Conservation (phyloP, 2,329 filamentous ascomycete genomes). For the Cytospora leucostoma region DNA sequence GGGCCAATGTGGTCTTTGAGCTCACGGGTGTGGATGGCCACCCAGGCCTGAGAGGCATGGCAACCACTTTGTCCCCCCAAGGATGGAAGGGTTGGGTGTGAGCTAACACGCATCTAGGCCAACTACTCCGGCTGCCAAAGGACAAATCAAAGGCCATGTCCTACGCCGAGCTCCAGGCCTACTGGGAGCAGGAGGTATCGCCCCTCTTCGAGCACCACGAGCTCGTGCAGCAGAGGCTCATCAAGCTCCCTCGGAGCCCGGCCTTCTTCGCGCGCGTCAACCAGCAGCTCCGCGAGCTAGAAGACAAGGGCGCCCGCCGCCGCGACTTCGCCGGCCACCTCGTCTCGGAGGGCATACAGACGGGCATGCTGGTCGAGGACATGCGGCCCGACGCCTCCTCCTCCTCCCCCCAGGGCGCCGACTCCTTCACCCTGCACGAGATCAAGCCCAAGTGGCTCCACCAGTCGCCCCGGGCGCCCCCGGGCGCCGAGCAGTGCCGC, state of each 20-base stretch:
- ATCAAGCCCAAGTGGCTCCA: constrained; percentile 86
- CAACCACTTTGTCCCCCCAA: not conserved
- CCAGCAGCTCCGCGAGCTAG: constrained; percentile 50
- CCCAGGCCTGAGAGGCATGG: constrained; percentile 19
- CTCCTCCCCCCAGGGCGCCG: not conserved
- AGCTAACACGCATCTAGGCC: constrained; percentile 39
- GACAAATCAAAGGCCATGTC: constrained; percentile 50
- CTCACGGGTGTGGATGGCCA: constrained; percentile 38
- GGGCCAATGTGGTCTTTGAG: constrained; percentile 75
- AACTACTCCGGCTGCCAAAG: constrained; percentile 64
- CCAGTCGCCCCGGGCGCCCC: constrained; percentile 73
- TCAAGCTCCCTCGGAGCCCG: constrained; percentile 45
- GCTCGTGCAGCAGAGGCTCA: constrained; percentile 58
- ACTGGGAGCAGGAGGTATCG: constrained; percentile 54
- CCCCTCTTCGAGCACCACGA: constrained; percentile 57
- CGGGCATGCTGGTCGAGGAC: constrained; percentile 72
- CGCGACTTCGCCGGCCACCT: constrained; percentile 50
- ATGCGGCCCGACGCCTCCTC: constrained; percentile 55
- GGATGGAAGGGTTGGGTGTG: constrained; percentile 1
- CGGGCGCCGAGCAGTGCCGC: constrained; percentile 64
- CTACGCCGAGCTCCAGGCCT: constrained; percentile 44
- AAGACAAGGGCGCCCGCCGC: constrained; percentile 40
- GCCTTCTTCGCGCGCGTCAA: constrained; percentile 53
- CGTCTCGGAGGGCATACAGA: constrained; percentile 54
- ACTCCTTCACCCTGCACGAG: constrained; percentile 56